Percentiles rank a stretch among this genome's conserved stretches.
Evolutionary conservation across 805 yeast genomes (phyloP).

Genomic region (Jamesozyma lodderae): DNA sequence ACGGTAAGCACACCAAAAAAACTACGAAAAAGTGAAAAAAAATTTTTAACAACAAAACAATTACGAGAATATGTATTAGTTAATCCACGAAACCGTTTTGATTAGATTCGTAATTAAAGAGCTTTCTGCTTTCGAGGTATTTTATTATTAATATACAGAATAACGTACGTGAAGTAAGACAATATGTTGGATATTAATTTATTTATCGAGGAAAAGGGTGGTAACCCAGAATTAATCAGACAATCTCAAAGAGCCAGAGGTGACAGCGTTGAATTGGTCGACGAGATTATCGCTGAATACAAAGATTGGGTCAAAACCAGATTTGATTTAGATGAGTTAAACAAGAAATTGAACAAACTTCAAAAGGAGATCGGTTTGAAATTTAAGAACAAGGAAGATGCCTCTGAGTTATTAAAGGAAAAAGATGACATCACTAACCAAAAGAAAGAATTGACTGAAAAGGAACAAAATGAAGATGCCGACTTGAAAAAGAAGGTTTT

Average conservation of each 20-base stretch:
- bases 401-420: slow-evolving; percentile 68
- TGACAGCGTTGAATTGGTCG: slow-evolving; percentile 88
- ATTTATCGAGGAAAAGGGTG: slow-evolving; percentile 94
- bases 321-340: slow-evolving; percentile 82
- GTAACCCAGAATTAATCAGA: slow-evolving; percentile 82
- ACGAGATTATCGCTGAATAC: slow-evolving; percentile 86
- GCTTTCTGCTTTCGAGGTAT: too few species aligned
- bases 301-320: slow-evolving; percentile 85
- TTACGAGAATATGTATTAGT: too few species aligned
- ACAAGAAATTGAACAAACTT: slow-evolving; percentile 78
- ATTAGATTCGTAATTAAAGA: too few species aligned
- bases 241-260: slow-evolving; percentile 91
- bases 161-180: too few species aligned
- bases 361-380: slow-evolving; percentile 91
- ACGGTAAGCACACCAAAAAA: too few species aligned
- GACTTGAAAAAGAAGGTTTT: slow-evolving; percentile 72
- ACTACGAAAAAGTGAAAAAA: too few species aligned
- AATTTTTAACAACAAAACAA: too few species aligned
- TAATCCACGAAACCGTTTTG: too few species aligned
- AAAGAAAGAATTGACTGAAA: slow-evolving; percentile 55
- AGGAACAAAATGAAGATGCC: slow-evolving; percentile 74
- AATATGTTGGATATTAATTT: slow-evolving; percentile 84
- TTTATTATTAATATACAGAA: too few species aligned
- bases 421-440: slow-evolving; percentile 67
- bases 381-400: slow-evolving; percentile 92